phyloP scores from a whole-genome alignment of 345 rosid species.

The Eucalyptus sp. region DNA sequence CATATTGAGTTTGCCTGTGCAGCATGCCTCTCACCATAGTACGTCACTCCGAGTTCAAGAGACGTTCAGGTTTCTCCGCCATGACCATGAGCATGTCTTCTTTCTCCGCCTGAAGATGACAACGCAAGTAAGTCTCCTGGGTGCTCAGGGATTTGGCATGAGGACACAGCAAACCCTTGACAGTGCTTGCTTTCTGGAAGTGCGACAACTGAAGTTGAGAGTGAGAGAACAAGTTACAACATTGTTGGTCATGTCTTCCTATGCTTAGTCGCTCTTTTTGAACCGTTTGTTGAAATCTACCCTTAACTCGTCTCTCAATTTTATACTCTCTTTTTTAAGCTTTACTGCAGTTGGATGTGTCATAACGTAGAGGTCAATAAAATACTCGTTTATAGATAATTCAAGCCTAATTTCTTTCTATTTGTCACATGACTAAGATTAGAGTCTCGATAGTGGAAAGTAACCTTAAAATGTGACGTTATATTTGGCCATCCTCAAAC shows the following conservation, averaged over 20 bases:
- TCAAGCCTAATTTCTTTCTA: background rate
- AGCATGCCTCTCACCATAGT: background rate
- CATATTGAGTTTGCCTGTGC: background rate
- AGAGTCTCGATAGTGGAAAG: background rate
- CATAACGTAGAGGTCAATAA: background rate
- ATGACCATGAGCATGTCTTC: background rate
- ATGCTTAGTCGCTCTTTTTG: background rate
- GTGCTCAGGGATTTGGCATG: background rate
- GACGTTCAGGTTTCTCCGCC: background rate
- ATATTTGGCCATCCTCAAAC: background rate
- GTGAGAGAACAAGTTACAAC: background rate
- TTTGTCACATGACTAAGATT: background rate
- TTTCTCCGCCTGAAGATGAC: background rate
- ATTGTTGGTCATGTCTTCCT: background rate
- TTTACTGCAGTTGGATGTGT: background rate
- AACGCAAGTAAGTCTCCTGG: background rate
- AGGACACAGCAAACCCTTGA: background rate
- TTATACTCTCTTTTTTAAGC: background rate
- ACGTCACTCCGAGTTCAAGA: background rate
- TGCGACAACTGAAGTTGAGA: background rate
- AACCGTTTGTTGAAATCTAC: background rate
- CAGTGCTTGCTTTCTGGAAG: background rate
- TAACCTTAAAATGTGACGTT: background rate
- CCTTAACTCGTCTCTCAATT: background rate
- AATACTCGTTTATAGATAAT: background rate